Conservation (phyloP, 169 alveolate genomes). For the Perkinsus chesapeaki region DNA sequence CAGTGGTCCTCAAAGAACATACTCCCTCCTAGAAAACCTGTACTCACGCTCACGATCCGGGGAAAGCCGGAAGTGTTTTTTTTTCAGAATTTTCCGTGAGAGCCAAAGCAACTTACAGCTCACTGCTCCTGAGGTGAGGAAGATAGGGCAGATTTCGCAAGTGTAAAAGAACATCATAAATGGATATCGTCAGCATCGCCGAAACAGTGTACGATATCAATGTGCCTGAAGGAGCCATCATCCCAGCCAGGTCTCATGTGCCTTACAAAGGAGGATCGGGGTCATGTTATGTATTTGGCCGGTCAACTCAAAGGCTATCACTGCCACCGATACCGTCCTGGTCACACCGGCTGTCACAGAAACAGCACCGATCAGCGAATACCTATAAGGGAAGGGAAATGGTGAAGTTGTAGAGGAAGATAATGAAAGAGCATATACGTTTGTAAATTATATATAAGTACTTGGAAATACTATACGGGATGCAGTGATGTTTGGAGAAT, state of each 20-base stretch:
- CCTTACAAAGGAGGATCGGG: conserved; percentile 39
- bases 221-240: conserved; percentile 22
- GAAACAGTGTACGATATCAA: conserved; percentile 53
- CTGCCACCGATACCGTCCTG: conserved; percentile 59
- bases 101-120: conserved; percentile 31
- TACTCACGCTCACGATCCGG: too few relatives aligned
- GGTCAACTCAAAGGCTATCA: conserved; percentile 63
- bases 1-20: too few relatives aligned
- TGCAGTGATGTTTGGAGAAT: too few relatives aligned
- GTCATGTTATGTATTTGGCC: conserved; percentile 54
- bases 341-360: conserved; percentile 55
- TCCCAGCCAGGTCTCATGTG: neutral
- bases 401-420: neutral
- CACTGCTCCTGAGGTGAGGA: conserved; percentile 27
- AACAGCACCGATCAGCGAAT: conserved; percentile 66
- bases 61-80: conserved; percentile 43
- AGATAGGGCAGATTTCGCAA: conserved; percentile 60
- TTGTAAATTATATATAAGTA: too few relatives aligned
- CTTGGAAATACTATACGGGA: too few relatives aligned
- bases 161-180: conserved; percentile 54
- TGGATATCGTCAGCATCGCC: conserved; percentile 34
- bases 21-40: too few relatives aligned
- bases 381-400: conserved; percentile 1
- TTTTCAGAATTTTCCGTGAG: conserved; percentile 30
- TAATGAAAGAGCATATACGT: too few relatives aligned